Evolutionary conservation across 129 eudicot genomes (phyloP).

Genomic region (Tanacetum coccineum): DNA sequence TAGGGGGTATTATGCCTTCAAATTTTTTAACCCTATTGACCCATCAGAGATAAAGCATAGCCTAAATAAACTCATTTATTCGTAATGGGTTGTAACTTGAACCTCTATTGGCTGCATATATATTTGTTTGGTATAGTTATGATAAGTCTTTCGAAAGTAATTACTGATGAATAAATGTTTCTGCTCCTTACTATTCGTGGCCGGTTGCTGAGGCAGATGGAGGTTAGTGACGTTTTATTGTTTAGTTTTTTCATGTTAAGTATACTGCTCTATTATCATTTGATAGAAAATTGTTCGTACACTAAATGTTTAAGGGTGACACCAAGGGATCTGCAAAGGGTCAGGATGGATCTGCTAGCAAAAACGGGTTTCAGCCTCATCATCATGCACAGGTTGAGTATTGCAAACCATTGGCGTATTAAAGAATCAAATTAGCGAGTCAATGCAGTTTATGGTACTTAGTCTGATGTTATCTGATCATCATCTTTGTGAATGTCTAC

Average conservation of each 20-base stretch:
- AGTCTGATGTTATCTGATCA: not conserved
- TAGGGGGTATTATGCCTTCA: no score
- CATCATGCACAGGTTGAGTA: slow-evolving; percentile 37
- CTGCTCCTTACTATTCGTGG: no score
- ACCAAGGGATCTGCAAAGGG: slow-evolving; percentile 53
- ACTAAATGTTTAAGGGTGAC: slow-evolving; percentile 30
- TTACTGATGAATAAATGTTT: slow-evolving; percentile 22
- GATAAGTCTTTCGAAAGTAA: not conserved
- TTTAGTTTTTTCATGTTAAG: no score
- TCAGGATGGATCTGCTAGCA: slow-evolving; percentile 45
- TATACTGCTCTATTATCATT: no score
- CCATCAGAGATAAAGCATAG: not conserved
- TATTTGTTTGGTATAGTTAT: slow-evolving; percentile 11
- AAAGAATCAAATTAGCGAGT: not conserved
- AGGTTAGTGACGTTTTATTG: no score
- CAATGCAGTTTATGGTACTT: not conserved
- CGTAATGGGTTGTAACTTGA: not conserved
- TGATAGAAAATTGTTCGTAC: not conserved
- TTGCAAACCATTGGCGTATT: not conserved
- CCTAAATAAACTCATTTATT: not conserved
- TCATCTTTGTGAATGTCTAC: slow-evolving; percentile 17
- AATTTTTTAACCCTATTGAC: not conserved
- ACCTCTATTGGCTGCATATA: not conserved
- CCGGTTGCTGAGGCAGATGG: no score
- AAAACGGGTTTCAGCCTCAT: slow-evolving; percentile 35